These are phyloP conservation scores for Chlorella sp. DNA, from an alignment of 139 green algal species.

Conservation along the genomic window DNA sequence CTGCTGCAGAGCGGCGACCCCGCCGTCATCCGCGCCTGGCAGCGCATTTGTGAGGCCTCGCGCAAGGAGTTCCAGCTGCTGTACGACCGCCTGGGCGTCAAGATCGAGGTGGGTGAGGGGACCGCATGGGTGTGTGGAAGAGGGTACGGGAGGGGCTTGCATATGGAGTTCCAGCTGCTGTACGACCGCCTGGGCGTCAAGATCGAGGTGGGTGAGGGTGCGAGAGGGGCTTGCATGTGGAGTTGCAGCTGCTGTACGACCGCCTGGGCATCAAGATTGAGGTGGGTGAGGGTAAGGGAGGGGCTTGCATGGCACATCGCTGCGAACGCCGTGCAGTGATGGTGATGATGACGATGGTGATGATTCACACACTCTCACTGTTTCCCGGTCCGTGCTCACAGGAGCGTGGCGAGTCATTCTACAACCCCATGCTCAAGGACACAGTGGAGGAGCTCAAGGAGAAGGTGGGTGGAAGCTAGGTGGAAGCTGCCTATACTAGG, in stretches of 20 bases:
- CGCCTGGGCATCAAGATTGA: slow-evolving; percentile 71
- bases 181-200: slow-evolving; percentile 80
- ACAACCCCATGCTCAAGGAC: slow-evolving; percentile 86
- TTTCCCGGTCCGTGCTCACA: no score
- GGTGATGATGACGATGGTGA: no score
- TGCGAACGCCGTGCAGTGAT: no score
- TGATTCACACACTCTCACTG: no score
- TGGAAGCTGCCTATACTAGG: no score
- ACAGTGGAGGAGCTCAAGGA: slow-evolving; percentile 74
- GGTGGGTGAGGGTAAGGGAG: slow-evolving; percentile 30
- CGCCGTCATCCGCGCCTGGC: slow-evolving; percentile 61
- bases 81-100: slow-evolving; percentile 80
- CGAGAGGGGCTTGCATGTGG: no score
- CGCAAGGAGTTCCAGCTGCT: slow-evolving; percentile 85
- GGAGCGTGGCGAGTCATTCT: slow-evolving; percentile 94
- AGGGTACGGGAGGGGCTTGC: no score
- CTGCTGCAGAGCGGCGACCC: slow-evolving; percentile 70
- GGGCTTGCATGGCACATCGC: no score
- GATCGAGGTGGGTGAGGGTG: slow-evolving; percentile 45
- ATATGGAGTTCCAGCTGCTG: slow-evolving; percentile 89
- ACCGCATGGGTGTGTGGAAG: neutral
- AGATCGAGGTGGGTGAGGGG: slow-evolving; percentile 42
- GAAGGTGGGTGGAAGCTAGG: slow-evolving; percentile 23
- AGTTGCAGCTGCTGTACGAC: slow-evolving; percentile 89
- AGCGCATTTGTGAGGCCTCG: slow-evolving; percentile 85